Evolutionary conservation across 768 basidiomycete species (phyloP).

Genomic region (Xanthoconium purpureum): DNA sequence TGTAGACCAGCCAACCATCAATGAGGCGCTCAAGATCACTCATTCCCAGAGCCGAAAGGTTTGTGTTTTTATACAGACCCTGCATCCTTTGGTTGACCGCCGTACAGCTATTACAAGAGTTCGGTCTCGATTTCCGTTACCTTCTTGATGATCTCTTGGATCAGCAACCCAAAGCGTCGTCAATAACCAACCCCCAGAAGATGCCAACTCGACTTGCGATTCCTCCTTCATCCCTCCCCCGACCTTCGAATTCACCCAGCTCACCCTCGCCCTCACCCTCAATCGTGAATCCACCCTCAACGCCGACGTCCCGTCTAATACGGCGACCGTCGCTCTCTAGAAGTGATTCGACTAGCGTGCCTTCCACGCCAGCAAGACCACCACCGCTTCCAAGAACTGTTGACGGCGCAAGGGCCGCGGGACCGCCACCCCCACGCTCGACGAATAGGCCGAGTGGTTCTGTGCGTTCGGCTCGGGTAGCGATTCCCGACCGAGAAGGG

Average conservation of each 20-base stretch:
- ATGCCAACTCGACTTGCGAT: slow-evolving; percentile 30
- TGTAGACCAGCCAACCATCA: slow-evolving; percentile 62
- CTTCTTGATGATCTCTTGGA: slow-evolving; percentile 75
- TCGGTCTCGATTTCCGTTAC: slow-evolving; percentile 91
- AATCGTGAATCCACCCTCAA: slow-evolving; percentile 18
- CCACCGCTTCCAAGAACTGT: slow-evolving; percentile 32
- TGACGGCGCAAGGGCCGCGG: slow-evolving; percentile 36
- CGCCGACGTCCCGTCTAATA: slow-evolving; percentile 27
- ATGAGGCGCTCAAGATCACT: slow-evolving; percentile 77
- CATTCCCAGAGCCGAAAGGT: slow-evolving; percentile 84
- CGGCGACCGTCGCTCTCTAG: slow-evolving; percentile 25
- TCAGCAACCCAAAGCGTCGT: slow-evolving; percentile 43
- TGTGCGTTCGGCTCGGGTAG: slow-evolving; percentile 47
- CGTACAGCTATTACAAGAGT: slow-evolving; percentile 79
- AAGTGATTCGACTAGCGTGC: slow-evolving; percentile 27
- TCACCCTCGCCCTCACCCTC: slow-evolving; percentile 19
- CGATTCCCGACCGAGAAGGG: slow-evolving; percentile 55
- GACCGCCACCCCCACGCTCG: slow-evolving; percentile 65
- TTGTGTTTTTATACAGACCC: slow-evolving; percentile 4
- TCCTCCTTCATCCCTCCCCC: slow-evolving; percentile 17
- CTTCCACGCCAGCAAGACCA: slow-evolving; percentile 13
- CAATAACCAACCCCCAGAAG: slow-evolving; percentile 17
- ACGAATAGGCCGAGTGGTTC: slow-evolving; percentile 60
- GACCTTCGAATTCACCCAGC: slow-evolving; percentile 9
- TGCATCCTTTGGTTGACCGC: not conserved